Base-by-base conservation (phyloP, 768 basidiomycete genomes). In the Russula ochroleuca region DNA sequence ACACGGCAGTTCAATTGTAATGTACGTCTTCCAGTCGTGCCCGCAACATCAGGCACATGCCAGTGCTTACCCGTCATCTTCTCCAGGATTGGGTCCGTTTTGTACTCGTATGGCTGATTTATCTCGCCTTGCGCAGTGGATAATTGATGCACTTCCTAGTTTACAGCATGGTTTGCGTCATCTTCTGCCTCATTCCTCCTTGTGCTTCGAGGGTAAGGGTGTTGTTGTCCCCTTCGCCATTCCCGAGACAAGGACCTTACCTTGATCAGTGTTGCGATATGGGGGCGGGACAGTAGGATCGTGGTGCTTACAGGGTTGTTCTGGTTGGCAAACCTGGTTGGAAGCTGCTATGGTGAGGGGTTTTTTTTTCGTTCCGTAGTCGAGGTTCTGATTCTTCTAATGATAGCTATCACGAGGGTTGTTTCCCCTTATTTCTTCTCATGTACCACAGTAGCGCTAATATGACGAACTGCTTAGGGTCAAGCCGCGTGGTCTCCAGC, bases 131-230 rank as follows among this genome's bases (percentile, higher is more conserved):
- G 17, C 9, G 10, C 33, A 2, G n/a, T 37, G 5, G 23, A 6
- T 50, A n/a, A 48, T 61, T 17, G 9, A 49, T 14, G 3, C 15
- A 14, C n/a, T 51, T 56, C 19, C 15, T 9, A 65, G 64, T 3
- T 51, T 33, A 41, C 59, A 4, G 59, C 64, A 6, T 67, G 66
- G 66, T 57, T 49, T 10, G 59, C 55, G 5, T 51, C 56, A 2
- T 25, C 17, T n/a, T 52, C 38, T 15, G 33, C 66, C 21, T 61
- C 66, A 6, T 53, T 67, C 48, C 64, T 67, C 4, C 58, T 67
- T 47, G 63, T 66, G 10, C 55, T 67, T 6, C 64, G 66, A 50
- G 59, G 57, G 66, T 67, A 48, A 11, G 66, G 7, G 23, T 21
- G 10, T 21, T 33, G 2, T 3, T n/a, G 15, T 11, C 15, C 6